These are phyloP conservation scores for Platanthera zijinensis DNA, from an alignment of 106 monocot genomes.

Conservation along the genomic window DNA sequence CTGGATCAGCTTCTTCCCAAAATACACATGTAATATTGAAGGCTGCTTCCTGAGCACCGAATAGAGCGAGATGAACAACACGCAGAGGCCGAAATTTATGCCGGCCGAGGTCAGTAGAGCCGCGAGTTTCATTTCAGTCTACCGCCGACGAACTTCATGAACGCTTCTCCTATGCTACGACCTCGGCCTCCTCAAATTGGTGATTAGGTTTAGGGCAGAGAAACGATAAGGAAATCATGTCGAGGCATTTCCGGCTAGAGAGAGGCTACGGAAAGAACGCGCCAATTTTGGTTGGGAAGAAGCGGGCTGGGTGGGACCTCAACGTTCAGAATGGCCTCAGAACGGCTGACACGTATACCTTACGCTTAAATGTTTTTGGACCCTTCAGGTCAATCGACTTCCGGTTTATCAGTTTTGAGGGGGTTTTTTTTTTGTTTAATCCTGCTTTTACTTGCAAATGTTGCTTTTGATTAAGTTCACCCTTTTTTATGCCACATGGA, in stretches of 20 bases:
- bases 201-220: background rate
- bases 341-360: background rate
- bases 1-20: constrained; percentile 38
- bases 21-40: constrained; percentile 53
- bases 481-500: too few species aligned
- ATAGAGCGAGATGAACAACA: constrained; percentile 62
- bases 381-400: background rate
- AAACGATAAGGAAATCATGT: background rate
- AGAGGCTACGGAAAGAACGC: background rate
- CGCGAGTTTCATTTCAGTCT: constrained; percentile 59
- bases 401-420: background rate
- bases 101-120: constrained; percentile 86
- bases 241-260: background rate
- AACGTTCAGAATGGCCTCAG: background rate
- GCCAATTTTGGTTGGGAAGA: background rate
- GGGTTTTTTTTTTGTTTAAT: background rate
- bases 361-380: background rate
- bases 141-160: background rate
- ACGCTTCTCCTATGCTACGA: background rate
- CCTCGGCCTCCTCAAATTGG: background rate
- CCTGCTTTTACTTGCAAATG: too few species aligned
- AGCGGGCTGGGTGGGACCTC: background rate
- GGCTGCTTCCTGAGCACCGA: constrained; percentile 83
- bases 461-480: too few species aligned
- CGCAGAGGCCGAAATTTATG: constrained; percentile 72